Base-by-base conservation (phyloP, 2,329 filamentous ascomycete genomes). In the Aspergillus niger region DNA sequence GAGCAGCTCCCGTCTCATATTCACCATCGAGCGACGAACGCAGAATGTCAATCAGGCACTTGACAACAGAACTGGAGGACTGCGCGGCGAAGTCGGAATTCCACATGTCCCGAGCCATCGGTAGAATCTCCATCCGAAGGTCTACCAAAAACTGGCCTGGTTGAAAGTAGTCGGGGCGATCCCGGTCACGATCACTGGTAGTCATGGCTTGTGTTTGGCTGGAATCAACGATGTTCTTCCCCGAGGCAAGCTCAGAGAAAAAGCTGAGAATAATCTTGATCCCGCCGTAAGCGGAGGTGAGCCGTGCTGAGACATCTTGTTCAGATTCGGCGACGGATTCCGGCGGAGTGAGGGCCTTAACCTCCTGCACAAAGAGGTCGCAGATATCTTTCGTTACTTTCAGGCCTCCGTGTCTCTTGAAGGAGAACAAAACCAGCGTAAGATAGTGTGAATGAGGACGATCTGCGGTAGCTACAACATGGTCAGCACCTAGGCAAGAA, bases 191-290 rank as follows among this genome's bases (percentile, higher is more conserved):
- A 8, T 87, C 84, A 58, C 77, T 77, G 60, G 80, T 77, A 60
- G 80, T 79, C 73, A 87, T 80, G 26, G 81, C 77, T 48, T 81
- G 77, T 8, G 87, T 86, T 69, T 89, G 87, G 32, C 83, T 79
- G 1, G 93, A 89, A 38, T 98, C 93, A n/a, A 83, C 83, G 55
- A 98, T 86, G 65, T 89, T 86, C 76, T 95, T 96, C 8, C 88
- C 86, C 62, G 89, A 90, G 55, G 89, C 88, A 30, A 97, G 82
- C 61, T 91, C 83, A 2, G 86, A 81, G 73, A 95, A 97, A 57
- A 98, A 84, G 30, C 90, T 88, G 28, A 99, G 82, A 32, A 98
- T 92, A 67, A 93, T 91, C 73, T 91, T 92, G 66, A 96, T 86
- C 48, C 84, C 85, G 26, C 83, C 84, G 63, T 85, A 83, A 17